Percentiles rank a stretch among this genome's conserved stretches.
phyloP scores from a whole-genome alignment of 225 moss, liverwort and hornwort genomes.

The Bryoerythrophyllum caledonicum region DNA sequence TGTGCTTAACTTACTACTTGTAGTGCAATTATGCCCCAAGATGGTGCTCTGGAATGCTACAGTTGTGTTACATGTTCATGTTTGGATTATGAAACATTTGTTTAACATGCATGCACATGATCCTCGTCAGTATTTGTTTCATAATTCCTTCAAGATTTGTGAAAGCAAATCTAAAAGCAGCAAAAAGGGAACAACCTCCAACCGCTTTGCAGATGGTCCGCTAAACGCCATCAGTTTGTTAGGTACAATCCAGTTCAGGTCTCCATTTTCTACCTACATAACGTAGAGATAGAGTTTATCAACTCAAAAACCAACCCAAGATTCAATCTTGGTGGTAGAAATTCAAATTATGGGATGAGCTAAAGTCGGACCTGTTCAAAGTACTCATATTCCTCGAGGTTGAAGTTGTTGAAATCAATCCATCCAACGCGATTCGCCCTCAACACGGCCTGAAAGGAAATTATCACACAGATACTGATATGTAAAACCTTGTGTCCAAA shows the following conservation, averaged over 20 bases:
- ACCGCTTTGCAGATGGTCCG: constrained; percentile 89
- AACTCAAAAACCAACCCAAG: background rate
- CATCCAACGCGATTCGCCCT: constrained; percentile 83
- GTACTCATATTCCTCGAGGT: constrained; percentile 96
- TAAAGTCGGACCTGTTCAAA: constrained; percentile 76
- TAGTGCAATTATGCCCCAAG: background rate
- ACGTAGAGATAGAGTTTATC: background rate
- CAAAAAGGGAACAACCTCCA: constrained; percentile 65
- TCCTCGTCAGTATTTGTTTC: background rate
- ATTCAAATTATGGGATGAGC: background rate
- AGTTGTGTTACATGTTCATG: background rate
- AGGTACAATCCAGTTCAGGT: constrained; percentile 98
- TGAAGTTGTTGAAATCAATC: constrained; percentile 96
- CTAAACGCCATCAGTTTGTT: constrained; percentile 96
- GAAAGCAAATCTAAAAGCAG: background rate
- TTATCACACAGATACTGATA: background rate
- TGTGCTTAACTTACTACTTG: background rate
- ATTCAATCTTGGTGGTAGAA: no score
- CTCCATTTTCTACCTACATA: constrained; percentile 90
- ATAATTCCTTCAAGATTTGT: background rate
- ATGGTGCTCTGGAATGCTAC: background rate
- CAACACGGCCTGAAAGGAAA: constrained; percentile 60
- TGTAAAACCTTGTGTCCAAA: background rate
- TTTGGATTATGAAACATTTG: no score
- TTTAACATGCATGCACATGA: background rate